Evolutionary conservation across 148 eudicot species (phyloP).

Genomic region (Silene conica): DNA sequence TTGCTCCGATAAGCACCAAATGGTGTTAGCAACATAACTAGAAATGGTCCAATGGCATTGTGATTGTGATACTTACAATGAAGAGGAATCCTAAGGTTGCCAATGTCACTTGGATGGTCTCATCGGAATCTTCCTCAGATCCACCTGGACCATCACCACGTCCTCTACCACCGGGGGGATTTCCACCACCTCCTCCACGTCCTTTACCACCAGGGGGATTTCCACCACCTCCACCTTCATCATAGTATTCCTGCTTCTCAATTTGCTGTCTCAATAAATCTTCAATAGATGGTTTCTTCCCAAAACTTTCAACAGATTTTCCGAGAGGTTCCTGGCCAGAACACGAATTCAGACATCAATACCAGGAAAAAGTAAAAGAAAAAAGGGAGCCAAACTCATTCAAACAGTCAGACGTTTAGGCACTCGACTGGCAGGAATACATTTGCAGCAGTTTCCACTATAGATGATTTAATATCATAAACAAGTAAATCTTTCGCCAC

Average conservation of each 20-base stretch:
- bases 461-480: not conserved
- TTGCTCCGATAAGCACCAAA: not conserved
- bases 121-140: constrained; percentile 46
- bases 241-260: constrained; percentile 54
- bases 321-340: constrained; percentile 52
- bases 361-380: not conserved
- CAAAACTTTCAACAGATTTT: constrained; percentile 48
- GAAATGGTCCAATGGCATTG: not conserved
- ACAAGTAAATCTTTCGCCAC: not conserved
- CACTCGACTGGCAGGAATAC: not conserved
- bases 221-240: constrained; percentile 40
- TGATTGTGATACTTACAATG: constrained; percentile 41
- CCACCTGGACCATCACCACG: constrained; percentile 39
- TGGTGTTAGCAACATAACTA: not conserved
- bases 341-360: constrained; percentile 9
- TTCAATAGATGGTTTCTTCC: constrained; percentile 61
- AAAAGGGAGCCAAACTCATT: not conserved
- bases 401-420: not conserved
- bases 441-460: not conserved
- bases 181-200: constrained; percentile 32
- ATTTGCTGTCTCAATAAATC: constrained; percentile 61
- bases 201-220: constrained; percentile 32
- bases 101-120: constrained; percentile 50
- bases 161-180: constrained; percentile 31
- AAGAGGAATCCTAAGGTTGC: constrained; percentile 65